Evolutionary conservation across 495 filamentous ascomycete species (phyloP), one percentile per base, ranked within the genome.

Genomic region (Talaromyces stipitatus): DNA sequence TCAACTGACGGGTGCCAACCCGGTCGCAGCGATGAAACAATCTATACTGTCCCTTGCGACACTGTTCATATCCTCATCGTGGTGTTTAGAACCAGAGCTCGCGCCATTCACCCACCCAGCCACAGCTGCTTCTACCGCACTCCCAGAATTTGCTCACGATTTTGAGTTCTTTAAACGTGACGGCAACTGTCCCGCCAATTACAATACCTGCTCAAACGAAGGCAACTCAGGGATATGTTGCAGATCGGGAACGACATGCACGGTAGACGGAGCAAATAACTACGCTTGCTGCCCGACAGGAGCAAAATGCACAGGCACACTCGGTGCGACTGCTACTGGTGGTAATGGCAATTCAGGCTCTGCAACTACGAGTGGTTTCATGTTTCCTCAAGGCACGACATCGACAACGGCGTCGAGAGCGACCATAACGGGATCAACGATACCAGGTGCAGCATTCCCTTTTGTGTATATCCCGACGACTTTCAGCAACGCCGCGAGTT

Each of bases 391-490:
- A 22, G 66, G 66, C 4, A 69, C 69, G 5, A 66, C 70, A 11
- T 41, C 68, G 20, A 74, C 72, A 7, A 63, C 66, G 4, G 32
- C 61, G 22, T 60, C 58, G 55, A 26, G 61, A 57, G 32, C 62
- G 29, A 54, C 68, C 46, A 73, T 76, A 16, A 78, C 74, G 32
- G 78, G 74, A 36, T 75, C 74, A 6, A 72, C 77, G 0, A 60
- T 74, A 5, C 48, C 72, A 2, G 70, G 65, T 24, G 73, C 74
- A 2, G 60, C 66, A 0, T 91, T 85, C 63, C 79, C 84, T 11
- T 90, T 88, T 64, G 72, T 85, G 29, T 79, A 78, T 61, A 76
- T 89, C 54, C 82, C 84, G 28, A 90, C 87, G 1, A 78, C 78
- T 41, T 89, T 89, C 59, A 64, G 72, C 48, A 82, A 88, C 59